Evolutionary conservation across 352 stramenopile genomes (phyloP), one percentile per base, ranked within the genome.

Genomic region (Globisporangium nodosum): DNA sequence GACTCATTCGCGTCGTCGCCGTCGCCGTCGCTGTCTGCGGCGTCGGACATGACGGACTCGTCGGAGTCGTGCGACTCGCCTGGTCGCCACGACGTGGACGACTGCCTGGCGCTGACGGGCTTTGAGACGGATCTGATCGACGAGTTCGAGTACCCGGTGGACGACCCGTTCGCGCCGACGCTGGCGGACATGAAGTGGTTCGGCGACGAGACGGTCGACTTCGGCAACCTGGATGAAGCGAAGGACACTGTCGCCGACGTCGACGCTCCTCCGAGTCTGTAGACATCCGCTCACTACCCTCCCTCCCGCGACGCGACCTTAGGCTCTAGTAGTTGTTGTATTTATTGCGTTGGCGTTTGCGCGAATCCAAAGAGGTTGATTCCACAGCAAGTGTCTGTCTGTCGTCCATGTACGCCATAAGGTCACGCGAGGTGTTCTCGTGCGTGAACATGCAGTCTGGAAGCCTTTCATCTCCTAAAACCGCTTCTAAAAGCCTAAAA

Each of bases 91-190:
- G 66, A 72, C 16, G 66, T 81, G 15, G 72, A 80, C 40, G 73
- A 87, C 50, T 70, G 69, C 35, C 60, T 72, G 18, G 61, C 68
- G 18, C 56, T 72, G 54, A 69, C 67, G 57, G 73, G 69, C 56
- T 84, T 82, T 21, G 79, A 87, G 47, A 82, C 76, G 21, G 76
- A 88, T 20, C 58, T 90, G 7, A 85, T 92, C 63, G 82, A 92
- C 59, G 74, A 90, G 61, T 90, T 94, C 57, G 79, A 88, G 40
- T 90, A 90, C 68, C 78, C 83, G 0, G 80, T 92, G n/a, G 81
- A 90, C 40, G 77, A 92, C 49, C 70, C 81, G 31, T 90, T 94
- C 40, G 80, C 73, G 7, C 67, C 74, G 8, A 66, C 80, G 2
- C 61, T 83, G 0, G 70, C 77, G 3, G 73, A 85, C 35, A 84